Evolutionary conservation across 2,329 filamentous ascomycete genomes (phyloP).

Genomic region (Aspergillus proliferans): DNA sequence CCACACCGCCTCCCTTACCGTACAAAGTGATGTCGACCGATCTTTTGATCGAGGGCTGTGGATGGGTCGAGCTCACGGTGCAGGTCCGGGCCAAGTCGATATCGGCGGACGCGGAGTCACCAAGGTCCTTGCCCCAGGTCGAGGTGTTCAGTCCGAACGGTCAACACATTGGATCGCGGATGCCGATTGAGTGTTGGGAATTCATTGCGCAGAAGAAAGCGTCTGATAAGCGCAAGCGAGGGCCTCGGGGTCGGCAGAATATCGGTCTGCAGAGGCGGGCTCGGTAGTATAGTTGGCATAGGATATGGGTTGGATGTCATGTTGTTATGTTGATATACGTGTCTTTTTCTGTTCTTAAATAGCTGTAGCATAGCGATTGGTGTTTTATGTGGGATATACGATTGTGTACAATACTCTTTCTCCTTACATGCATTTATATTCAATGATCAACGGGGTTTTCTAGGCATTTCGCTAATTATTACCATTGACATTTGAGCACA

Average conservation of each 20-base stretch:
- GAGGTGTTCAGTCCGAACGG: slow-evolving; percentile 84
- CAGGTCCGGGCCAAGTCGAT: slow-evolving; percentile 62
- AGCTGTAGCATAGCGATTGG: slow-evolving; percentile 12
- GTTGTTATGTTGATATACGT: not conserved
- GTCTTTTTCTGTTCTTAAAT: too few relatives aligned
- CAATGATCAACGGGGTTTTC: too few relatives aligned
- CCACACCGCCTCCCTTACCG: slow-evolving; percentile 49
- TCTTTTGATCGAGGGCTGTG: slow-evolving; percentile 82
- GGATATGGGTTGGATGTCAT: too few relatives aligned
- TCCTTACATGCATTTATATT: too few relatives aligned
- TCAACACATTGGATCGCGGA: slow-evolving; percentile 58
- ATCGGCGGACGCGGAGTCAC: slow-evolving; percentile 22
- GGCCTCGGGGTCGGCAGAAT: slow-evolving; percentile 16
- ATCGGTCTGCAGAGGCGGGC: slow-evolving; percentile 19
- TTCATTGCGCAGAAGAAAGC: slow-evolving; percentile 27
- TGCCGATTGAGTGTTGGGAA: slow-evolving; percentile 29
- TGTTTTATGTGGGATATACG: slow-evolving; percentile 5
- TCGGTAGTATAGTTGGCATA: not conserved
- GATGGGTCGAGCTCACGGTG: slow-evolving; percentile 82
- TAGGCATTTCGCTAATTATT: not conserved
- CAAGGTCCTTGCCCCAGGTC: slow-evolving; percentile 51
- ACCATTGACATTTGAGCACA: not conserved
- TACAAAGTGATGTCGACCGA: slow-evolving; percentile 77
- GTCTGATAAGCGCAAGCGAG: slow-evolving; percentile 23
- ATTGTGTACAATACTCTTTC: not conserved